Evolutionary conservation across 2,329 filamentous ascomycete species (phyloP), one percentile per base, ranked within the genome.

Genomic region (Epichloe gansuensis): DNA sequence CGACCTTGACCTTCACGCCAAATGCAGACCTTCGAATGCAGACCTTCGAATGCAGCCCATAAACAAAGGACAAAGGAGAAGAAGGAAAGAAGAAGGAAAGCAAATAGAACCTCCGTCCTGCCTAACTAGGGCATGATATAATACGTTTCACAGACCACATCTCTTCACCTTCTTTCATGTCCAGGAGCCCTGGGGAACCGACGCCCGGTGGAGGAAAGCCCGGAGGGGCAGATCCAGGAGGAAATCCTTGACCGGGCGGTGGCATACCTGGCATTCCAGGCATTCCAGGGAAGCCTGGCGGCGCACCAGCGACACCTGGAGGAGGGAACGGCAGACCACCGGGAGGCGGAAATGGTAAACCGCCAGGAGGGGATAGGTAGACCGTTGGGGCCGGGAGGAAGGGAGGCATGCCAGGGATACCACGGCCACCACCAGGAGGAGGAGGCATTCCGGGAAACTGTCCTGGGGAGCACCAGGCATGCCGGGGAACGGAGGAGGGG

Each of bases 401-500:
- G 65, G 69, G 69, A 37, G 71, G 70, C 60, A 74, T 70, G 23
- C 68, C 67, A 38, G 69, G 69, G 63, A 75, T 71, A 56, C 77
- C 76, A 58, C 75, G 72, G 52, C 53, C 54, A 42, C 73, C 76
- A 54, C 74, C 77, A 46, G 68, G 70, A 39, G 80, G 51, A 15
- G 51, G 51, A 15, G 51, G 72, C 39, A 74, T 58, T 25, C 68
- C 69, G 42, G 69, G 68, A 35, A 72, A 67, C 45, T 64, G 62
- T 34, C 67, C 66, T 58, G 72, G 69, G 37, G 69, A 3, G 35
- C 69, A 42, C 68, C 69, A 34, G 70, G 73, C 67, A 76, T 70
- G 49, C 73, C 73, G 48, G 75, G 77, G 61, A 83, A 84, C 28
- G 80, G 80, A 45, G 81, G 82, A 53, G 80, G 17, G 17, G 81